Base-by-base conservation (phyloP, 2,329 filamentous ascomycete species). In the Penicillium sp. region DNA sequence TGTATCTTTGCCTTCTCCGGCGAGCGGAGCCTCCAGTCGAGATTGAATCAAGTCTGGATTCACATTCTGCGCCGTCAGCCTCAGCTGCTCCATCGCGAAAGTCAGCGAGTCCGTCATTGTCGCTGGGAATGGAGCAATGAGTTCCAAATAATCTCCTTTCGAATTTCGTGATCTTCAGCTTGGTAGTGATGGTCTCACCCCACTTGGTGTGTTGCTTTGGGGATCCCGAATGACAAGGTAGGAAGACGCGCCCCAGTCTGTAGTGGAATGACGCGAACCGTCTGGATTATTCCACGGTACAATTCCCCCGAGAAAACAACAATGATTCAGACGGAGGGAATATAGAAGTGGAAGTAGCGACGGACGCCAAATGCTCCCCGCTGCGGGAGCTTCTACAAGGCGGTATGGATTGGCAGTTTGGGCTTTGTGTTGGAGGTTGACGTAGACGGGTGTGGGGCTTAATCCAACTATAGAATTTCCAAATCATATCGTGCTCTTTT, bases 71-170 rank as follows among this genome's bases (percentile, higher is more conserved):
- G 64, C 62, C 31, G 63, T 65, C 53, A 77, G 55, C 41, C 59
- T 65, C 56, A 77, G 63, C 41, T 70, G 58, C 2, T 66, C 64
- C 62, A 77, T 63, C 5, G 67, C 65, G 12, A 69, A 66, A 7
- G 68, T 60, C 25, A 76, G 58, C 4, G 58, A 61, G 22, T 72
- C 72, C 15, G 68, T 62, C 68, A 72, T 74, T 31, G 58, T 62
- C 10, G 10, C 6, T 4, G 37, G n/a, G 10, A 20, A 22, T n/a
- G 31, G 38, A 38, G 43, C 52, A 55, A 52, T 54, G 15, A 22
- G 38, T 28, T 6, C 12, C 15, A 20, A 20, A 48, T 41, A 35
- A 14, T 41, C 39, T 15, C 37, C 47, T 51, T 45, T 45, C 14
- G 39, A 25, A 34, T 25, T 49, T 53, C 50, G 35, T 43, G 34